Evolutionary conservation across 2,329 filamentous ascomycete genomes (phyloP).

Genomic region (Ophiostoma fasciatum): DNA sequence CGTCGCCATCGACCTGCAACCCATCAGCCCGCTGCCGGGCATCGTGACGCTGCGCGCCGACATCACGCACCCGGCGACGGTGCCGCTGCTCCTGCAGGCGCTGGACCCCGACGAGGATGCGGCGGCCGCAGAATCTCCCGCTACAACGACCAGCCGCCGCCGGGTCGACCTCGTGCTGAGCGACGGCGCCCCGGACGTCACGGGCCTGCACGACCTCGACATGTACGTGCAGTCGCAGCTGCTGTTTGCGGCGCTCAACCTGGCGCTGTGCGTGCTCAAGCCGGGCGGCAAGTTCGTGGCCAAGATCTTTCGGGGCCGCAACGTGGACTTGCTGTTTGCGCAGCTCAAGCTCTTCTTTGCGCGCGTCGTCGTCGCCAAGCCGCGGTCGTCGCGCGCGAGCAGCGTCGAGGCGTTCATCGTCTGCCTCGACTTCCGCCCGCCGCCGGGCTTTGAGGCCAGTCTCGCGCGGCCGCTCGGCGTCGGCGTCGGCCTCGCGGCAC

Average conservation of each 20-base stretch:
- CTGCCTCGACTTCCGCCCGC: conserved; percentile 76
- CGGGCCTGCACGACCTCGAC: conserved; percentile 89
- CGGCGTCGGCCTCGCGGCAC: too few species aligned
- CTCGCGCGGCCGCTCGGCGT: conserved; percentile 61
- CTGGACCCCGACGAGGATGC: conserved; percentile 58
- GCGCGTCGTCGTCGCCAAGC: conserved; percentile 80
- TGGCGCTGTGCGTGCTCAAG: conserved; percentile 73
- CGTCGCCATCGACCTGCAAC: conserved; percentile 88
- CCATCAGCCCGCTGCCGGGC: conserved; percentile 84
- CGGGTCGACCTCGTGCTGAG: conserved; percentile 89
- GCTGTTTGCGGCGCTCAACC: conserved; percentile 83
- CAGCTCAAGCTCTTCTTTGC: conserved; percentile 88
- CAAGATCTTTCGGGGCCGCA: conserved; percentile 90
- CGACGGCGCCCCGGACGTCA: conserved; percentile 92
- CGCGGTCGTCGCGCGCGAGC: conserved; percentile 84
- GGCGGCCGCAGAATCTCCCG: conserved; percentile 12
- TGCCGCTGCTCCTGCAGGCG: conserved; percentile 73
- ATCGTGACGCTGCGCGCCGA: conserved; percentile 88
- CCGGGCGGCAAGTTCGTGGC: conserved; percentile 94
- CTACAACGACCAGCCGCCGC: conserved; percentile 42
- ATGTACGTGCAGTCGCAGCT: conserved; percentile 97
- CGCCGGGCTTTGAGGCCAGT: conserved; percentile 58
- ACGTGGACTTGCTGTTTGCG: conserved; percentile 90
- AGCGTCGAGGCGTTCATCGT: conserved; percentile 96
- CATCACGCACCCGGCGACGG: conserved; percentile 92